A percentile compares a stretch with the other conserved stretches of the same genome.
Conservation (phyloP, 2,329 filamentous ascomycete genomes). For the Fusarium paranaense region DNA sequence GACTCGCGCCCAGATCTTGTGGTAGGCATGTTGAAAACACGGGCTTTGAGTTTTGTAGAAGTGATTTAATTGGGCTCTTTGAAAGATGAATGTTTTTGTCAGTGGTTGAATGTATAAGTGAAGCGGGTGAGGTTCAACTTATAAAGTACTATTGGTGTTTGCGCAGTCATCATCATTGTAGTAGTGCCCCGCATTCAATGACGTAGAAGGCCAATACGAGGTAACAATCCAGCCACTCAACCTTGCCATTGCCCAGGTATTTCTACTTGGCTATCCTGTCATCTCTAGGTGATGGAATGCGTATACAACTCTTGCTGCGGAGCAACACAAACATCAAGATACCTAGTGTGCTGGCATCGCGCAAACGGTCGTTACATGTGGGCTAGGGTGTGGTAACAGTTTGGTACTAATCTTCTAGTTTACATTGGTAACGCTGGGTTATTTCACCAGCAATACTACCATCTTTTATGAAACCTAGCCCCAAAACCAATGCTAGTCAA, state of each 20-base stretch:
- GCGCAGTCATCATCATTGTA: neutral
- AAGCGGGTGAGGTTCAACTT: neutral
- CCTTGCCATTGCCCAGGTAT: neutral
- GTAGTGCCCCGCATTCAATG: neutral
- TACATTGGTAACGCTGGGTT: neutral
- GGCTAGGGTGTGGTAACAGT: neutral
- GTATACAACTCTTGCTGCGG: neutral
- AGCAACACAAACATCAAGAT: neutral
- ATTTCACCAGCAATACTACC: neutral
- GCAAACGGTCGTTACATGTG: neutral
- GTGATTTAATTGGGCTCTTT: neutral
- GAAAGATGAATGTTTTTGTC: neutral
- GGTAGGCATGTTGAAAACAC: neutral
- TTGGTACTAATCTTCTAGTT: neutral
- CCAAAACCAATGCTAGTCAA: neutral
- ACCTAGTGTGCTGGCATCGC: neutral
- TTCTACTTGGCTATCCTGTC: neutral
- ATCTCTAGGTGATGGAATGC: neutral
- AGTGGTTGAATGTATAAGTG: neutral
- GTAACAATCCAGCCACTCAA: neutral
- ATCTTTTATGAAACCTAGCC: neutral
- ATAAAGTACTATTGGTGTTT: neutral
- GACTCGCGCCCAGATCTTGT: constrained; percentile 1
- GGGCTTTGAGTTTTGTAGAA: neutral
- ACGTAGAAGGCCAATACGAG: neutral